Conservation (phyloP, 768 basidiomycete genomes). For the Lactifluus piperatus region DNA sequence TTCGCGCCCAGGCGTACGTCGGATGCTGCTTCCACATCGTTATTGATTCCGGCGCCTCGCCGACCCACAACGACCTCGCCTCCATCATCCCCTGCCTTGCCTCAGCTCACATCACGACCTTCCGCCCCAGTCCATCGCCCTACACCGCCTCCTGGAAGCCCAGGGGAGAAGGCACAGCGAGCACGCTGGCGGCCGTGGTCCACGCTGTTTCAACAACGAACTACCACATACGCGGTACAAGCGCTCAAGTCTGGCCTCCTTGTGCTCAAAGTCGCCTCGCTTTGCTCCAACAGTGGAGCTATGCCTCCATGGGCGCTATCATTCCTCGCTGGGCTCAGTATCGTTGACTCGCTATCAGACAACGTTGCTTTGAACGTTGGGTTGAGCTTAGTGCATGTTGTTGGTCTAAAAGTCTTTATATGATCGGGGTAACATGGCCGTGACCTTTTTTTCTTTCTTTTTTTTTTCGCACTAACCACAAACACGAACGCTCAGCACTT, state of each 20-base stretch:
- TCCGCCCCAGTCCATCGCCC: background rate
- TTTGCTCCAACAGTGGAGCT: conserved; percentile 22
- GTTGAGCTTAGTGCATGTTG: conserved; percentile 35
- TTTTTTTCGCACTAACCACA: background rate
- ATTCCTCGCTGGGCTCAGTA: conserved; percentile 30
- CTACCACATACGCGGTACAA: background rate
- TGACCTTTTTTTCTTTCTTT: background rate
- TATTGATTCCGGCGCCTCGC: conserved; percentile 14
- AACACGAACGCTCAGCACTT: background rate
- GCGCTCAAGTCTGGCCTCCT: conserved; percentile 21
- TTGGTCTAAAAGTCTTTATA: background rate
- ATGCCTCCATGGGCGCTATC: conserved; percentile 24
- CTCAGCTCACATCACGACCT: conserved; percentile 17
- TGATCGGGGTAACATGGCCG: background rate
- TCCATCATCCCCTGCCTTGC: background rate
- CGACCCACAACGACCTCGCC: background rate
- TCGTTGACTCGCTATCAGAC: conserved; percentile 41
- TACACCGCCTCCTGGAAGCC: background rate
- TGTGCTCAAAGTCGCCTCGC: conserved; percentile 21
- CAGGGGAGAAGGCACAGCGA: background rate
- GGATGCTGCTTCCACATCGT: conserved; percentile 10
- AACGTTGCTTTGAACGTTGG: conserved; percentile 30
- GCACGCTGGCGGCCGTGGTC: background rate
- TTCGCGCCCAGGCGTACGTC: conserved; percentile 4
- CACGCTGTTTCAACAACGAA: background rate